phyloP scores from a whole-genome alignment of 2,329 filamentous ascomycete genomes.

The Volutella citrinella region DNA sequence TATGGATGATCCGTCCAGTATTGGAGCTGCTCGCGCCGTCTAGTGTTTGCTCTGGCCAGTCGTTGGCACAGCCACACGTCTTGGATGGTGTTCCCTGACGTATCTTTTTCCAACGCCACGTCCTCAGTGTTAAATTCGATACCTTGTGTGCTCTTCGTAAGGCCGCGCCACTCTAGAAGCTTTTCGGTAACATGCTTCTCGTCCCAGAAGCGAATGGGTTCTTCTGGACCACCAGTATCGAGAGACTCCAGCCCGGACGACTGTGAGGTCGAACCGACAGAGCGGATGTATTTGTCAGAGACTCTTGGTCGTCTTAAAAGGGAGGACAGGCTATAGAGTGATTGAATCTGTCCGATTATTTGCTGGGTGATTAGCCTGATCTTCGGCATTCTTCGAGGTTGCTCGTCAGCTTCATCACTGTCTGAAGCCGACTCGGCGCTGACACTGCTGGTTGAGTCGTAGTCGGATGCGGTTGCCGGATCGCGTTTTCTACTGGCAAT shows the following conservation, averaged over 20 bases:
- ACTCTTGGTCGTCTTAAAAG: conserved; percentile 2
- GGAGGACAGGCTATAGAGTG: conserved; percentile 3
- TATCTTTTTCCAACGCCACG: too few relatives aligned
- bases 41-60: conserved; percentile 7
- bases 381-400: background rate
- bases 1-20: conserved; percentile 7
- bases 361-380: conserved; percentile 1
- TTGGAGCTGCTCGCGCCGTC: conserved; percentile 5
- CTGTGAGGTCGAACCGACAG: background rate
- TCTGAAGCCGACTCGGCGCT: conserved; percentile 4
- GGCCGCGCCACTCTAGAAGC: too few relatives aligned
- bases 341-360: conserved; percentile 3
- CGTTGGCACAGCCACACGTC: conserved; percentile 2
- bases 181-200: too few relatives aligned
- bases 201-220: too few relatives aligned
- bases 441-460: conserved; percentile 5
- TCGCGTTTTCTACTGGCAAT: conserved; percentile 3
- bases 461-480: background rate
- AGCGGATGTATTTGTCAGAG: conserved; percentile 4
- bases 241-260: too few relatives aligned
- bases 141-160: too few relatives aligned
- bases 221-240: too few relatives aligned
- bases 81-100: background rate
- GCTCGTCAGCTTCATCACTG: background rate
- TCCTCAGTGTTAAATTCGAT: too few relatives aligned